Base-by-base conservation (phyloP, 768 basidiomycete genomes). In the Auriscalpium vulgare region DNA sequence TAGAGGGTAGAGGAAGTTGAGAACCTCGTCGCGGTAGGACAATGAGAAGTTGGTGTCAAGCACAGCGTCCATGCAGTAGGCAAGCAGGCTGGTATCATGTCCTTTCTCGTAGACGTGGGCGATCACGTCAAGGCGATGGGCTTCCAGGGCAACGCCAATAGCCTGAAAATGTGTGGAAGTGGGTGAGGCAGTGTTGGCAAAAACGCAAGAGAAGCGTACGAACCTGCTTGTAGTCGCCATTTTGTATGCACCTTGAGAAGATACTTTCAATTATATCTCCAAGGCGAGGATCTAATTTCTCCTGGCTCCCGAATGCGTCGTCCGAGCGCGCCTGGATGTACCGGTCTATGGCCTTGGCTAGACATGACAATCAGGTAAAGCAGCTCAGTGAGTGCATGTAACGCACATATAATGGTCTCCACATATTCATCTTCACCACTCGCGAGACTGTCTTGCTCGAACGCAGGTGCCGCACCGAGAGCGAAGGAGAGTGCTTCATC, bases 401-500 rank as follows among this genome's bases (percentile, higher is more conserved):
- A 85, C 93, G 68, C 66, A 97, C 94, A 92, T 50, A 95, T 82
- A 62, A 97, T 84, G 10, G 95, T 98, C 72, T 97, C 94, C 10
- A 92, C 82, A 69, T 91, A 99, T 73, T 97, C 95, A 55, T 83
- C 87, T 14, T 86, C 79, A 21, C 79, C 87, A 56, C 74, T 68
- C 14, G 72, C 75, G 63, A 79, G 79, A 60, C 79, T 74, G 67
- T 92, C 88, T 2, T 75, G 78, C 68, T 91, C 86, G 66, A 98
- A 97, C 67, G 89, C 87, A 68, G 73, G 77, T 55, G 90, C 93
- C 16, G 95, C 91, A 56, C 88, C 88, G 48, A 99, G 83, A 19
- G 97, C 97, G 66, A 97, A 97, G 11, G 91, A 87, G 56, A 99
- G 80, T 34, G 95, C 91, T 68, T 99, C 97, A 66, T 95, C 92